phyloP scores from a whole-genome alignment of 305 asterid genomes.

The Ilex paraguariensis region DNA sequence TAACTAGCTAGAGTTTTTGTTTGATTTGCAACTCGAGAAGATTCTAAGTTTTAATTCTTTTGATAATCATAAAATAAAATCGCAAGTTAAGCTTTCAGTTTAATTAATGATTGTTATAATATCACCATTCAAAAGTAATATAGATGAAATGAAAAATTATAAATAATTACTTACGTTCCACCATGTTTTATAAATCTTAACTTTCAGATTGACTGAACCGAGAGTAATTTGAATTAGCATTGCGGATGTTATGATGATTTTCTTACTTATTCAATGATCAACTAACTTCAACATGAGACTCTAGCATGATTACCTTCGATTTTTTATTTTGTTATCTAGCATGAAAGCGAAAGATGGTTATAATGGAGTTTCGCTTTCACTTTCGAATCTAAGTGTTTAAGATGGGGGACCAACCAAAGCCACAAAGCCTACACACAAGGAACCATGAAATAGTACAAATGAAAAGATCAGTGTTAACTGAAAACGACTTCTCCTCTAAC shows the following conservation, averaged over 20 bases:
- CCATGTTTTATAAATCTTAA: background rate
- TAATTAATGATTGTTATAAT: too few relatives aligned
- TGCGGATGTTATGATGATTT: too few relatives aligned
- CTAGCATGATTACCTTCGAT: background rate
- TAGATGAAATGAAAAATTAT: too few relatives aligned
- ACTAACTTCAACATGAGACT: background rate
- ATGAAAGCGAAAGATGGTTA: background rate
- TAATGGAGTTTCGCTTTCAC: background rate
- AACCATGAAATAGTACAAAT: constrained; percentile 3
- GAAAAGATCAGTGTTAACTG: constrained; percentile 10
- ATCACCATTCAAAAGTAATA: background rate
- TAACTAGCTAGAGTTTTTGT: background rate
- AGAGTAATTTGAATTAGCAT: background rate
- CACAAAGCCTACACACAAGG: background rate
- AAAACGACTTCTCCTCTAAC: constrained; percentile 2
- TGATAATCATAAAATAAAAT: background rate
- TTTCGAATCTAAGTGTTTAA: background rate
- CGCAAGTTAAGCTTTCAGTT: background rate
- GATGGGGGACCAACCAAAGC: background rate
- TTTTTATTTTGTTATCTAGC: too few relatives aligned
- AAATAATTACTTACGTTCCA: too few relatives aligned
- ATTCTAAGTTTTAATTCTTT: background rate
- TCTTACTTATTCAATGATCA: background rate
- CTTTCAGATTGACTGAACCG: background rate
- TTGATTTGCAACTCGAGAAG: too few relatives aligned